phyloP scores from a whole-genome alignment of 176 grass and related monocot species.

The Lolium multiflorum region DNA sequence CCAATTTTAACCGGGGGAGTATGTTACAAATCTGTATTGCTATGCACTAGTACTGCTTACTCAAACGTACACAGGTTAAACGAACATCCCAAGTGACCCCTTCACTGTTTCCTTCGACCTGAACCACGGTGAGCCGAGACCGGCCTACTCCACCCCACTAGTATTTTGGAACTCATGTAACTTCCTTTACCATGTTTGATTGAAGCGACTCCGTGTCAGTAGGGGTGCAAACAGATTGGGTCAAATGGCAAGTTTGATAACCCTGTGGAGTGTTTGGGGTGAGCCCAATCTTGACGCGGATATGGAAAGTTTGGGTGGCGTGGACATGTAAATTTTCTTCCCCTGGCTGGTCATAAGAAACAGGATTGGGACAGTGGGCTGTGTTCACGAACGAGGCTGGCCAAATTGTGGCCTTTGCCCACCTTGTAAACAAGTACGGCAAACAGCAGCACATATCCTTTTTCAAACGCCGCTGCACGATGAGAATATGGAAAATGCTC shows the following conservation, averaged over 20 bases:
- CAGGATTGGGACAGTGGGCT: not conserved
- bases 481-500: not conserved
- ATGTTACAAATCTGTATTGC: not conserved
- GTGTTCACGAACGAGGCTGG: not conserved
- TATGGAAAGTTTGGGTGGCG: not conserved
- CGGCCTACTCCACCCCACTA: not conserved
- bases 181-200: not conserved
- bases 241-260: not conserved
- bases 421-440: not conserved
- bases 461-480: not conserved
- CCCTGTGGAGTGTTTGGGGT: not conserved
- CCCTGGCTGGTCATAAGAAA: not conserved
- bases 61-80: not conserved
- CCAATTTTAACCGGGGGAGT: not conserved
- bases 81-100: not conserved
- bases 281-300: not conserved
- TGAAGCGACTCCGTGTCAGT: not conserved
- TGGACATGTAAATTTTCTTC: not conserved
- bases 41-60: not conserved
- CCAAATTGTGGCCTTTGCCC: not conserved
- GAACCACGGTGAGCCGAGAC: not conserved
- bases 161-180: not conserved
- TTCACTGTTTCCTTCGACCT: not conserved
- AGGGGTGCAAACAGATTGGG: not conserved
- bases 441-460: not conserved